Evolutionary conservation across 1,284 basidiomycete genomes (phyloP).

Genomic region (Wallemia mellicola): DNA sequence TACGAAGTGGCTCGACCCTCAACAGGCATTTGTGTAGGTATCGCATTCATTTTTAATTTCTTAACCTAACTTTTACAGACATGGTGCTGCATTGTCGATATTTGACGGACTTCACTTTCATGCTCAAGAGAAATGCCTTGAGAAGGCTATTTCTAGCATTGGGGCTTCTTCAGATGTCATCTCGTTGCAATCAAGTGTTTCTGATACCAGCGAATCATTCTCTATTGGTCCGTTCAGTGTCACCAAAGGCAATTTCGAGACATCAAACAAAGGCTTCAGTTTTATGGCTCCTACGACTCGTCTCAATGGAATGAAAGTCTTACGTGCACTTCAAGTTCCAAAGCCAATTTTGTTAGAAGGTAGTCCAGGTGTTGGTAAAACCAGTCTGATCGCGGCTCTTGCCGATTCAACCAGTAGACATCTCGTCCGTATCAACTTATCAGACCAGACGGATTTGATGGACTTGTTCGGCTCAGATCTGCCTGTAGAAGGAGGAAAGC

Average conservation of each 20-base stretch:
- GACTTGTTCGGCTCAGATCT: slow-evolving; percentile 93
- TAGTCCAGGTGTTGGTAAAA: slow-evolving; percentile 98
- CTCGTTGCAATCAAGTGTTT: slow-evolving; percentile 5
- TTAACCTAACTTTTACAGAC: slow-evolving; percentile 18
- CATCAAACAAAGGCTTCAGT: slow-evolving; percentile 27
- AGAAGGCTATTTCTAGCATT: slow-evolving; percentile 7
- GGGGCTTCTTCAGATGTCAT: not conserved
- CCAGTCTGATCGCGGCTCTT: slow-evolving; percentile 65
- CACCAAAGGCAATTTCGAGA: slow-evolving; percentile 23
- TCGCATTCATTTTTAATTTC: not conserved
- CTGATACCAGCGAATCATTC: slow-evolving; percentile 14
- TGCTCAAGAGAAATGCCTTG: slow-evolving; percentile 25
- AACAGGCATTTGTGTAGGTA: not conserved
- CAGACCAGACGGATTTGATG: slow-evolving; percentile 89
- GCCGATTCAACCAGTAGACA: slow-evolving; percentile 48
- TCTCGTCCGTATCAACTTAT: slow-evolving; percentile 88
- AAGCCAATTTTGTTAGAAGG: slow-evolving; percentile 92
- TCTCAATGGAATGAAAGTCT: slow-evolving; percentile 62
- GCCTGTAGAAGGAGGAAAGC: slow-evolving; percentile 64
- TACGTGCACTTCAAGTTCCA: slow-evolving; percentile 60
- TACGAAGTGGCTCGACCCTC: slow-evolving; percentile 10
- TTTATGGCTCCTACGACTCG: slow-evolving; percentile 65
- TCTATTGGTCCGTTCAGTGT: slow-evolving; percentile 51
- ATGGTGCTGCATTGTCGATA: slow-evolving; percentile 59
- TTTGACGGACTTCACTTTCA: slow-evolving; percentile 54